Evolutionary conservation across 2,329 filamentous ascomycete species (phyloP).

Genomic region (Fusarium sublunatum): DNA sequence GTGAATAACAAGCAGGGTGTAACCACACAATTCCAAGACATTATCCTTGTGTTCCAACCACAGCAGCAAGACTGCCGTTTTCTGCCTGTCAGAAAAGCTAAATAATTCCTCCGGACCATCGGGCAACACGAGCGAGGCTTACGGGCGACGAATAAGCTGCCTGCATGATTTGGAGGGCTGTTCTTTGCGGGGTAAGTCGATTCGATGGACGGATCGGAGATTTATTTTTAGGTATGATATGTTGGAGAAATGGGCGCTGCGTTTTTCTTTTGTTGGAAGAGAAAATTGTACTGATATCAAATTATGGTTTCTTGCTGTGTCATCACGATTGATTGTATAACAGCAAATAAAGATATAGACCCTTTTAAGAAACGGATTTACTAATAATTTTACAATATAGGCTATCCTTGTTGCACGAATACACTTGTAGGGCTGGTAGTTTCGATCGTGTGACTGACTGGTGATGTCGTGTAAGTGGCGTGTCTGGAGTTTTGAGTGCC

Average conservation of each 20-base stretch:
- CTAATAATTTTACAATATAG: neutral
- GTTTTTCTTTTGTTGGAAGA: neutral
- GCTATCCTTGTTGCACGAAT: neutral
- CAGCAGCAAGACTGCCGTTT: neutral
- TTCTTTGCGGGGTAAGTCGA: constrained; percentile 26
- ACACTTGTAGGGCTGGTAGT: constrained; percentile 28
- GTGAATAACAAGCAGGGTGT: neutral
- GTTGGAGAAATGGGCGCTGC: neutral
- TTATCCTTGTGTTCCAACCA: constrained; percentile 10
- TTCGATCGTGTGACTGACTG: constrained; percentile 30
- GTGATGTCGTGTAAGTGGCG: constrained; percentile 28
- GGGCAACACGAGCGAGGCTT: constrained; percentile 25
- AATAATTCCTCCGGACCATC: constrained; percentile 8
- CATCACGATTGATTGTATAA: too few relatives aligned
- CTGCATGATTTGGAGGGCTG: neutral
- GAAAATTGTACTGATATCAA: too few relatives aligned
- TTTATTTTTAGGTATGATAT: constrained; percentile 29
- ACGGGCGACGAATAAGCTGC: constrained; percentile 25
- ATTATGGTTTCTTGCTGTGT: too few relatives aligned
- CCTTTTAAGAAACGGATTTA: too few relatives aligned
- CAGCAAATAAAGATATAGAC: too few relatives aligned
- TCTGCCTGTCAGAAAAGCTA: neutral
- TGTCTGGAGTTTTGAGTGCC: neutral
- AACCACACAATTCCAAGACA: constrained; percentile 1
- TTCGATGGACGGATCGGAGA: neutral